Evolutionary conservation across 495 filamentous ascomycete genomes (phyloP), one percentile per base, ranked within the genome.

Genomic region (Xylaria scruposa): DNA sequence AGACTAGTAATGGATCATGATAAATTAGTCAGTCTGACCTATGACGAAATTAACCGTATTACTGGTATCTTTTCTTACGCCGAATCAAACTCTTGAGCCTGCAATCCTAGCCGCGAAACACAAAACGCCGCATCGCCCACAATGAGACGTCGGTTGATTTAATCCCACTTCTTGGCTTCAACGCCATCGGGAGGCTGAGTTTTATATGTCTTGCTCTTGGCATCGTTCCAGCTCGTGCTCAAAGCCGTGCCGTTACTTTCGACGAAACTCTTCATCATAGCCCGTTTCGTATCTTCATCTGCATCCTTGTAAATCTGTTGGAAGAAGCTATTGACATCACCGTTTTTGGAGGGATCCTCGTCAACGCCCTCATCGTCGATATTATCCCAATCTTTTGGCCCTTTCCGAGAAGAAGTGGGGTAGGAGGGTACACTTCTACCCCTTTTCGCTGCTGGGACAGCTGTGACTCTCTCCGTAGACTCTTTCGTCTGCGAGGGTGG

Each of bases 201-300:
- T 81, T 92, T 88, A 68, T 97, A 91, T 49, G 83, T 91, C 40
- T 88, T 88, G 70, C 85, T 89, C 21, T 89, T 87, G 53, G 97
- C 96, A 72, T 98, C 94, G 1, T 81, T 80, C 96, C 96, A 99
- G 73, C 95, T 93, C 1, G 97, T 99, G 78, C 95, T 98, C 72
- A 99, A 82, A 2, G 94, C 90, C 0, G 96, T 99, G 1, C 96
- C 96, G 74, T 95, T 93, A 78, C 94, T 97, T 83, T 99, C 96
- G 29, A 89, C 80, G 76, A 93, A 98, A 80, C 94, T 97, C 88
- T 99, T 99, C 89, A 97, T 93, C 96, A 99, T 99, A 3, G 96
- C 96, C 4, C 94, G 88, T 75, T 88, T 89, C 46, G 93, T 93
- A 72, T 99, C 95, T 0, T 90, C 88, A 66, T 93, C 90, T 0